Base-by-base conservation (phyloP, 129 eudicot genomes). In the Scalesia atractyloides region DNA sequence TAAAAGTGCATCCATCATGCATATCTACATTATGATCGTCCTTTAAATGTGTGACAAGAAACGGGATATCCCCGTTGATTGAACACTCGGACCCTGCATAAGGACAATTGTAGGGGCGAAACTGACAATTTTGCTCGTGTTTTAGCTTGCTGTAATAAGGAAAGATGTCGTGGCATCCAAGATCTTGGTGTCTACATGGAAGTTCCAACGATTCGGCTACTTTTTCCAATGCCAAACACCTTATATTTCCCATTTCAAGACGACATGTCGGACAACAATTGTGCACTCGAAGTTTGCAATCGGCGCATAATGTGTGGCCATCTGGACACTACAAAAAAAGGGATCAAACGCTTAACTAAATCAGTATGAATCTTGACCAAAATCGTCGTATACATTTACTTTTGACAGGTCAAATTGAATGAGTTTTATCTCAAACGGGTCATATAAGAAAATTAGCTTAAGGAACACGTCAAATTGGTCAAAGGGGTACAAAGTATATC, bases 41-140 rank as follows among this genome's bases (percentile, higher is more conserved):
- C 72, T 86, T 88, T 30, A 91, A 81, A 76, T 91, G 97, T 4
- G 82, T 46, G 73, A 92, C 86, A 37, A 92, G 96, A 62, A 79
- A 58, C 14, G 91, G 85, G 47, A 92, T 89, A 48, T 89, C 96
- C 22, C 95, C 98, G 0, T 78, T 82, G 47, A 89, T 66, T 7
- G 89, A 83, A 85, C 98, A 92, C 43, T 92, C 89, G 15, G 90
- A 89, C 48, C 98, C 96, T 2, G 98, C 96, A 78, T 87, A 92
- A 9, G 98, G 96, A 70, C 98, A 92, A 60, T 73, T 86, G 82
- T 89, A 92, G 7, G 98, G 98, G 48, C 98, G 87, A 69, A 81
- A 92, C n/a, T 79, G 84, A 51, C 98, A 92, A 66, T 80, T 82
- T 49, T 84, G 83, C 62, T 92, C 96, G 13, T 92, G 98, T 76